Evolutionary conservation across 2,329 filamentous ascomycete species (phyloP), one percentile per base, ranked within the genome.

Genomic region (Rhinocladiella similis): DNA sequence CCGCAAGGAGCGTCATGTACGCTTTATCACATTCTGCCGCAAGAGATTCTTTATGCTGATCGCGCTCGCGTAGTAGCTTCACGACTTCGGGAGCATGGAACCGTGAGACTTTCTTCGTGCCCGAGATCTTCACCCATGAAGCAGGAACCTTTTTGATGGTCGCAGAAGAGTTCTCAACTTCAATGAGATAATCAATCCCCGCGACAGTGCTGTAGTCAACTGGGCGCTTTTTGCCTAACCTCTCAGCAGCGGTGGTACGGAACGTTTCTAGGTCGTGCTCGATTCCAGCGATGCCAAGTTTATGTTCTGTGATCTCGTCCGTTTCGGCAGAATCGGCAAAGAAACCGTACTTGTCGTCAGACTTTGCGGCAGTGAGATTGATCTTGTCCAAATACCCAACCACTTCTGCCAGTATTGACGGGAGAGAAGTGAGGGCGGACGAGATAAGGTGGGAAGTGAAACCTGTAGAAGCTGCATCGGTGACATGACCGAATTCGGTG

Each of bases 21-120:
- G 93, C 93, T 25, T 80, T 77, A 67, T 97, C 92, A 71, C 94
- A 99, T 41, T 93, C 92, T 9, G 91, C 91, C 2, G 91, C 91
- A 12, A 99, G 83, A 2, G 90, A 88, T 73, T 99, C 94, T 69
- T 93, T 96, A 74, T 97, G 89, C 67, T 97, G 93, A 70, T 97
- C 94, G 42, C 94, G 85, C 73, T 97, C 91, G 41, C 86, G 85
- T 16, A 96, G 83, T 65, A 96, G 81, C 59, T 85, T 84, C 47
- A 96, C 81, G 20, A 97, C 90, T 65, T 96, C 88, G 3, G 94
- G 94, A 0, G 94, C 94, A 73, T 99, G 94, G 72, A 97, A 99
- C 56, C 94, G 87, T 0, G 91, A 92, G 4, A 92, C 77, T 66
- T 90, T 91, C 72, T 97, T 97, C 5, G 94, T 99, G 48, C 93